Base-by-base conservation (phyloP, 2,329 filamentous ascomycete species). In the Fusarium sarcochroum region DNA sequence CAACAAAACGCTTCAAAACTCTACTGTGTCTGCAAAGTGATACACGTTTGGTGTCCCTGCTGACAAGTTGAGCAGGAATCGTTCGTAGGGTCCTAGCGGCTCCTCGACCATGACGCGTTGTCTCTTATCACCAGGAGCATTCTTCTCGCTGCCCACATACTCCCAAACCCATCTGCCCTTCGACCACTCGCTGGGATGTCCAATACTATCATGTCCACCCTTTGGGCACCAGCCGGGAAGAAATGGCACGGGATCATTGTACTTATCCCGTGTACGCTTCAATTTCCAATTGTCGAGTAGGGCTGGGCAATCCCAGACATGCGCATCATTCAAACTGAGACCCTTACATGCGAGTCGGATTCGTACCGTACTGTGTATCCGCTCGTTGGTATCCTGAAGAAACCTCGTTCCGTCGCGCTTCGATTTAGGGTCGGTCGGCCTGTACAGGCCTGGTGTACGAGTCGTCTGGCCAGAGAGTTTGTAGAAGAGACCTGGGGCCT, bases 361-460 rank as follows among this genome's bases (percentile, higher is more conserved):
- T 2, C 86, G 81, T 2, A 86, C 86, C 3, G 84, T 85, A 63
- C 83, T 82, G 72, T 88, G 86, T 34, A 88, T 81, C 10, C 83
- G 81, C 74, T 88, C 86, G 68, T 87, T 85, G 11, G 86, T 88
- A 62, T 85, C 80, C 51, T 81, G 72, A 25, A 88, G 80, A 58
- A 81, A 86, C 10, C 76, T 75, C 2, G 72, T 66, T 40, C 76
- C 76, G 32, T 75, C 71, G 14, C 71, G 73, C 10, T 81, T 80
- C 2, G 79, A 81, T 45, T 78, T 75, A 3, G 81, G 78, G 53
- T 86, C 78, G 17, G 80, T 76, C 60, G 81, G 81, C 46, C 77
- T 80, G 76, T 86, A 86, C 66, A 83, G 71, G 5, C 85, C 85
- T 1, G 85, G 85, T 5, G 80, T 82, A 49, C 84, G 80, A 34